Percentiles rank a stretch among this genome's conserved stretches.
phyloP scores from a whole-genome alignment of 1,284 basidiomycete genomes.

The Mycena citricolor region DNA sequence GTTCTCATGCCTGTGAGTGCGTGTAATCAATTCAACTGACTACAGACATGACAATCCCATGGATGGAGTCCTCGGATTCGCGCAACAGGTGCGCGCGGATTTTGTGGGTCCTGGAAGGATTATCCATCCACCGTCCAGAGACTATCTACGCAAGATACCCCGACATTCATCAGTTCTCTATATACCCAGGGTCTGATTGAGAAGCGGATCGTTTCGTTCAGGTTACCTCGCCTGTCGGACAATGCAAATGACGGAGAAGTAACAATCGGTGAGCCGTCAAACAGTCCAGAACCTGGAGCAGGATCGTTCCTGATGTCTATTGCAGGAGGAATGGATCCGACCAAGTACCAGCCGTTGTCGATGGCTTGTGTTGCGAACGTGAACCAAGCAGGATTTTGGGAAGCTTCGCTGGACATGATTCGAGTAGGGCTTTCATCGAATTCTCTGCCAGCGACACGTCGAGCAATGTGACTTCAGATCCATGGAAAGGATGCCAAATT shows the following conservation, averaged over 20 bases:
- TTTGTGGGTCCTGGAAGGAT: not conserved
- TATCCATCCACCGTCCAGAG: constrained; percentile 24
- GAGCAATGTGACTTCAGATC: constrained; percentile 6
- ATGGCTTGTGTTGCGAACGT: constrained; percentile 58
- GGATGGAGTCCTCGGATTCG: constrained; percentile 20
- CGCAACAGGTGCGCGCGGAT: constrained; percentile 8
- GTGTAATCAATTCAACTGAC: not conserved
- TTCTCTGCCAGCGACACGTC: no score
- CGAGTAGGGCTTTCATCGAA: constrained; percentile 43
- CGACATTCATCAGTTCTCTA: constrained; percentile 71
- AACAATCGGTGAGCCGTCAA: constrained; percentile 76
- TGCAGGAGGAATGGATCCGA: constrained; percentile 57
- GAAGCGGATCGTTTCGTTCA: constrained; percentile 71
- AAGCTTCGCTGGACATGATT: constrained; percentile 56
- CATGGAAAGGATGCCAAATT: constrained; percentile 8
- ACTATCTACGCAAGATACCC: constrained; percentile 60
- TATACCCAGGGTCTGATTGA: constrained; percentile 53
- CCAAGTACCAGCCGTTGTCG: constrained; percentile 54
- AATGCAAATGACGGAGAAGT: constrained; percentile 71
- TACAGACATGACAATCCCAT: constrained; percentile 16
- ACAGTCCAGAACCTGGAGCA: no score
- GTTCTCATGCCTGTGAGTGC: not conserved
- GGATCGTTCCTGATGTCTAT: no score
- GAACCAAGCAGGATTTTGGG: constrained; percentile 70
- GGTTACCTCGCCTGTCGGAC: constrained; percentile 70